Conservation (phyloP, 139 green algal species). For the Bryopsis sp. region DNA sequence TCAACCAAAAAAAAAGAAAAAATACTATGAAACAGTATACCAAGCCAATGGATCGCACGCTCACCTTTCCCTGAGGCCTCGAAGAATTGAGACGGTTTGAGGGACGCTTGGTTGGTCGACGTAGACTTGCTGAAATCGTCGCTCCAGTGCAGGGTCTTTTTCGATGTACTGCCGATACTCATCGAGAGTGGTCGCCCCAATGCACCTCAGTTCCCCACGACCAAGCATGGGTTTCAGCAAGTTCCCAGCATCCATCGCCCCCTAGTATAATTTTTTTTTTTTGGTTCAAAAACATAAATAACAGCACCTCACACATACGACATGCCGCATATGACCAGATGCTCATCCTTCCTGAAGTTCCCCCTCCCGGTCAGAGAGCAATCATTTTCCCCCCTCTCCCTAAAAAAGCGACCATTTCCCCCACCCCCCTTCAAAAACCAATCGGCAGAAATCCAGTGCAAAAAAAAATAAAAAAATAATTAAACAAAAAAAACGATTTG, state of each 20-base stretch:
- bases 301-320: no score
- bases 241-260: conserved; percentile 66
- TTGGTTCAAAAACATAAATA: no score
- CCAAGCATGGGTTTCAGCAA: conserved; percentile 95
- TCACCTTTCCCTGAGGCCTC: conserved; percentile 83
- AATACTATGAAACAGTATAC: no score
- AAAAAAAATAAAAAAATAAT: no score
- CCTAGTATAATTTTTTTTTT: no score
- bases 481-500: no score
- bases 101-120: conserved; percentile 87
- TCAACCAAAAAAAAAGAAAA: no score
- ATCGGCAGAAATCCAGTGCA: no score
- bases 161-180: conserved; percentile 99
- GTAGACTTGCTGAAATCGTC: conserved; percentile 90
- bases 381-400: neutral
- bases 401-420: neutral
- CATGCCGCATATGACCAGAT: no score
- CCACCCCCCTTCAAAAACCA: conserved; percentile 4
- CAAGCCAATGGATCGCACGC: no score
- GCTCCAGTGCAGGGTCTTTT: conserved; percentile 96
- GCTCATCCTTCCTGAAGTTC: no score
- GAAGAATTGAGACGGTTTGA: conserved; percentile 92
- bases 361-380: neutral
- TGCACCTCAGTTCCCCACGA: conserved; percentile 93
- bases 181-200: conserved; percentile 94